These are phyloP conservation scores for Ustilago nuda DNA, from an alignment of 1,284 basidiomycete species.

Conservation along the genomic window DNA sequence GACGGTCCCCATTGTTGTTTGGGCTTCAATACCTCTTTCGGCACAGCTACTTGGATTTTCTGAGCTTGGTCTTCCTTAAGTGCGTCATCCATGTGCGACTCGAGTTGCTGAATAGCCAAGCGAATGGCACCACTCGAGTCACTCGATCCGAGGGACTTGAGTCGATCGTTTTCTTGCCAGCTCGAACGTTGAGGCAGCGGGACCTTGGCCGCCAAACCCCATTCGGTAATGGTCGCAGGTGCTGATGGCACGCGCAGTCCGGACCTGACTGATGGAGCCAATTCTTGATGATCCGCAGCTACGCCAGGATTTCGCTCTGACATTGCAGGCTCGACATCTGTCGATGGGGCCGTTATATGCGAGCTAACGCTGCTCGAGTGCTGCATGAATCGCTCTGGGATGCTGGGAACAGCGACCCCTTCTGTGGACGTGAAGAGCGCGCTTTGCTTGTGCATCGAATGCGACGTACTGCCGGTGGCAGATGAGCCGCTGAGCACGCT, in stretches of 20 bases:
- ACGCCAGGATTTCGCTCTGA: not conserved
- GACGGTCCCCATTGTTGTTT: conserved; percentile 51
- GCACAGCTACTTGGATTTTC: conserved; percentile 16
- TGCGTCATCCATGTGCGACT: conserved; percentile 56
- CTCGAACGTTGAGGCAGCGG: conserved; percentile 43
- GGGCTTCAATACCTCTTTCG: conserved; percentile 4
- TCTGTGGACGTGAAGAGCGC: conserved; percentile 28
- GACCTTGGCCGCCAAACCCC: conserved; percentile 9
- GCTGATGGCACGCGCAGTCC: conserved; percentile 38
- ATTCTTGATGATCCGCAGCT: conserved; percentile 9
- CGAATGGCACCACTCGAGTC: conserved; percentile 40
- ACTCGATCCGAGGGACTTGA: conserved; percentile 30
- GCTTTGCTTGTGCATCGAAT: conserved; percentile 16
- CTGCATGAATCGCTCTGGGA: conserved; percentile 40
- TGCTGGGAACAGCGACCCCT: conserved; percentile 32
- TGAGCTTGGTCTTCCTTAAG: conserved; percentile 36
- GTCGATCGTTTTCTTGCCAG: conserved; percentile 37
- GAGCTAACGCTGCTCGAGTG: conserved; percentile 21
- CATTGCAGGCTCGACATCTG: not conserved
- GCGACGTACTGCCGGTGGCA: conserved; percentile 20
- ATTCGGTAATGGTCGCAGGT: conserved; percentile 32
- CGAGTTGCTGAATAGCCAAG: conserved; percentile 49
- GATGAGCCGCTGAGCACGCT: conserved; percentile 31
- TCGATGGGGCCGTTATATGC: not conserved
- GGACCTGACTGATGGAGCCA: conserved; percentile 16